A percentile compares a stretch with the other conserved stretches of the same genome.
phyloP scores from a whole-genome alignment of 2,329 filamentous ascomycete species.

The Arthrobotrys entomopaga region DNA sequence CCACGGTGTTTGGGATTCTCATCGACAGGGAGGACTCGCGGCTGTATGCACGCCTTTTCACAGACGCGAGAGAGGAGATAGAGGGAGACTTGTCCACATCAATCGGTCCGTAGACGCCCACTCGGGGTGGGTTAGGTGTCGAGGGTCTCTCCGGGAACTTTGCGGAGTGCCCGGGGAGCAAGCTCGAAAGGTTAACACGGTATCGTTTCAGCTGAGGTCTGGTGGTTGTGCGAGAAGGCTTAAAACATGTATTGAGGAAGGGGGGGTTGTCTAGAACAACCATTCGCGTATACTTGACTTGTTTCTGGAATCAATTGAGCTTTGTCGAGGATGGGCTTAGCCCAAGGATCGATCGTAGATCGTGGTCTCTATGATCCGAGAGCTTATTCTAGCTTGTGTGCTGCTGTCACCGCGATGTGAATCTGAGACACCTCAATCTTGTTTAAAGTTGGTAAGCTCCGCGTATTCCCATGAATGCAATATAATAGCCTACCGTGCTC shows the following conservation, averaged over 20 bases:
- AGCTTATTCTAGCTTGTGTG: neutral
- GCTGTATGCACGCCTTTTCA: conserved; percentile 8
- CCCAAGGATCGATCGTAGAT: neutral
- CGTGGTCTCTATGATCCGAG: neutral
- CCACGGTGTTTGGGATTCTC: neutral
- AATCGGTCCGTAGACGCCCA: neutral
- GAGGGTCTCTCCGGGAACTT: neutral
- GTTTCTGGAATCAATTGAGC: neutral
- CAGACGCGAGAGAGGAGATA: neutral
- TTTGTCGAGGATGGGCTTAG: neutral
- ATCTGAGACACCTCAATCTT: no score
- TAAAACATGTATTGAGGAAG: neutral
- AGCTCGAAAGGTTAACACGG: neutral
- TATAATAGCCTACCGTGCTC: no score
- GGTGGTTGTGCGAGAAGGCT: neutral
- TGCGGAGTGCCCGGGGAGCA: neutral
- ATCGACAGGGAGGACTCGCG: conserved; percentile 4
- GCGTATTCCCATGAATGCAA: no score
- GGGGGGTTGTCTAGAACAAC: neutral
- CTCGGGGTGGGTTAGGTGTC: neutral
- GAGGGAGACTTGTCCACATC: neutral
- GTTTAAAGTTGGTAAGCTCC: no score
- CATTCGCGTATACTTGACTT: neutral
- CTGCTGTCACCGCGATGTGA: no score
- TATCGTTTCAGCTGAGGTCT: neutral